Evolutionary conservation across 2,329 filamentous ascomycete genomes (phyloP).

Genomic region (Sclerotinia subarctica): DNA sequence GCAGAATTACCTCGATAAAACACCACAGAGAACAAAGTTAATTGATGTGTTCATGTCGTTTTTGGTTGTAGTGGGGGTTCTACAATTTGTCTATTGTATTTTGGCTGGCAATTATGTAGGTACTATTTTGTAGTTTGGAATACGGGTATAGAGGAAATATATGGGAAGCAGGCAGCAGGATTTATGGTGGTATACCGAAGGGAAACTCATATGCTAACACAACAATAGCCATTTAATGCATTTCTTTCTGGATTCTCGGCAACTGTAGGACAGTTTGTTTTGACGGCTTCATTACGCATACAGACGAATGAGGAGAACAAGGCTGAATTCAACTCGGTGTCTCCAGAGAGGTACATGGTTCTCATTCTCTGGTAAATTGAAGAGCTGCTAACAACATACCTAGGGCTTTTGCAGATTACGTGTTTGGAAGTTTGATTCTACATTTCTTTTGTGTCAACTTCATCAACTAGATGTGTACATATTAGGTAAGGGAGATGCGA

Average conservation of each 20-base stretch:
- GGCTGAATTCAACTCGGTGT: constrained; percentile 70
- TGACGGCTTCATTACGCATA: constrained; percentile 82
- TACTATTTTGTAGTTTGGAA: constrained; percentile 31
- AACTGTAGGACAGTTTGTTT: constrained; percentile 94
- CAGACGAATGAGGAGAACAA: constrained; percentile 86
- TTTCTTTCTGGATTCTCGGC: constrained; percentile 94
- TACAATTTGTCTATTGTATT: constrained; percentile 93
- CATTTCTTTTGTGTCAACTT: constrained; percentile 99
- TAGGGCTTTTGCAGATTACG: constrained; percentile 93
- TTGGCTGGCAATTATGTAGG: constrained; percentile 91
- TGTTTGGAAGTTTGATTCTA: constrained; percentile 90
- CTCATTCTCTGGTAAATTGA: background rate
- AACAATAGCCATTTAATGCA: constrained; percentile 85
- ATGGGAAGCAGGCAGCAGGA: background rate
- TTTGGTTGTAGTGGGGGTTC: constrained; percentile 75
- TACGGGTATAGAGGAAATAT: constrained; percentile 19
- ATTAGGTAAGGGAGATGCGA: constrained; percentile 15
- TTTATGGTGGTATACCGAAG: too few relatives aligned
- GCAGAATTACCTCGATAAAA: constrained; percentile 74
- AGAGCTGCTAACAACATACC: constrained; percentile 26
- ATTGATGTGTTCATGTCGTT: constrained; percentile 90
- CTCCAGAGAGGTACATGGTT: constrained; percentile 67
- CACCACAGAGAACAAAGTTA: constrained; percentile 87
- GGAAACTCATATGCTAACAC: constrained; percentile 9
- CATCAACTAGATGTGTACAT: constrained; percentile 69